A percentile compares a stretch with the other conserved stretches of the same genome.
These are phyloP conservation scores for Solanum verrucosum DNA, from an alignment of 257 asterid genomes.

Conservation along the genomic window DNA sequence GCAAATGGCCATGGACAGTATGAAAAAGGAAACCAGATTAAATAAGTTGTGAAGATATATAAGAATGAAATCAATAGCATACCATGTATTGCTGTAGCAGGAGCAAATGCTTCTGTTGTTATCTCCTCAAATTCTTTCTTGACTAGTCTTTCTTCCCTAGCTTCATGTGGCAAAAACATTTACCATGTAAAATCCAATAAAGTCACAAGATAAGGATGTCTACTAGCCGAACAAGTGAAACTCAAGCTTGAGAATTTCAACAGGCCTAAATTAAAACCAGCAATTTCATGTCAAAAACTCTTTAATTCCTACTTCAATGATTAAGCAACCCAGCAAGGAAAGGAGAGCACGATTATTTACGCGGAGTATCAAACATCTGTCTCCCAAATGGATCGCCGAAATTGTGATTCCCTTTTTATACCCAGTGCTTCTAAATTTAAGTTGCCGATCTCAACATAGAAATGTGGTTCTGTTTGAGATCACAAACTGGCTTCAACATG, in stretches of 20 bases:
- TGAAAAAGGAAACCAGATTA: background rate
- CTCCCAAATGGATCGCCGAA: background rate
- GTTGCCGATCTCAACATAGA: background rate
- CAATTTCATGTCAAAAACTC: background rate
- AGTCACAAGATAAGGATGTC: background rate
- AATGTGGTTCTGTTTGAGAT: background rate
- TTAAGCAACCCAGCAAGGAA: background rate
- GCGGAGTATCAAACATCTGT: background rate
- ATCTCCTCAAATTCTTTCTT: background rate
- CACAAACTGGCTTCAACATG: background rate
- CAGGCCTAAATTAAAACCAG: background rate
- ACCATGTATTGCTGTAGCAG: conserved; percentile 4
- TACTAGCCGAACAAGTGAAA: background rate
- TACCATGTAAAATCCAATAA: background rate
- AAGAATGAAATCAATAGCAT: background rate
- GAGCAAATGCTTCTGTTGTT: background rate
- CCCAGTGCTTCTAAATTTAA: background rate
- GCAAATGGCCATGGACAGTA: background rate
- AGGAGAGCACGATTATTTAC: background rate
- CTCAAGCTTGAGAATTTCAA: background rate
- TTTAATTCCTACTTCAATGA: background rate
- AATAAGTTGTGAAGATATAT: background rate
- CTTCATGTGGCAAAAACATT: background rate
- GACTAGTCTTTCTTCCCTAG: background rate
- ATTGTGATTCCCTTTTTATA: background rate